Percentiles rank a stretch among this genome's conserved stretches.
Conservation (phyloP, 495 filamentous ascomycete species). For the Penicillium longicatenatum region DNA sequence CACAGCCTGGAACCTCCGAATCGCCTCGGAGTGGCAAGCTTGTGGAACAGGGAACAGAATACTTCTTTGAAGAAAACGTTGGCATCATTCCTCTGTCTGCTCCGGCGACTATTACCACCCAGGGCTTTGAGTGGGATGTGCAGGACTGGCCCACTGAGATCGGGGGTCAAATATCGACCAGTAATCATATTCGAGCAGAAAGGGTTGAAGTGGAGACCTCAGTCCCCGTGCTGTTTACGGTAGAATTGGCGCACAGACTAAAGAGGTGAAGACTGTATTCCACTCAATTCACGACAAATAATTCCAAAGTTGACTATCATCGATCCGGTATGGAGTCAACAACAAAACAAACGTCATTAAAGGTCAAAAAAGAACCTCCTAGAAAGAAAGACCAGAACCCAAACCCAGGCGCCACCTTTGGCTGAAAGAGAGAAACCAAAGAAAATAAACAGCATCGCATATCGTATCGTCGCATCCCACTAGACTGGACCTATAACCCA, state of each 20-base stretch:
- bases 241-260: slow-evolving; percentile 62
- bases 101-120: slow-evolving; percentile 70
- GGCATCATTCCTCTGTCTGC: slow-evolving; percentile 84
- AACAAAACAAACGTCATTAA: slow-evolving; percentile 21
- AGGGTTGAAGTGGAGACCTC: slow-evolving; percentile 63
- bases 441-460: slow-evolving; percentile 23
- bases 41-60: slow-evolving; percentile 7
- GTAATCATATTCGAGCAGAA: slow-evolving; percentile 74
- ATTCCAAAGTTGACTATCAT: slow-evolving; percentile 12
- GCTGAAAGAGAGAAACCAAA: slow-evolving; percentile 30
- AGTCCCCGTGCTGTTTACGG: slow-evolving; percentile 78
- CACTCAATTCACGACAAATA: neutral
- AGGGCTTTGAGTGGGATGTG: slow-evolving; percentile 90
- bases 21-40: slow-evolving; percentile 15
- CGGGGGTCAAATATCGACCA: slow-evolving; percentile 85
- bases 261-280: slow-evolving; percentile 27
- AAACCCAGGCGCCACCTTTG: slow-evolving; percentile 30
- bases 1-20: neutral
- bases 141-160: slow-evolving; percentile 76
- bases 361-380: slow-evolving; percentile 4
- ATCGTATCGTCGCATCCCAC: slow-evolving; percentile 29
- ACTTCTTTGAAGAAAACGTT: slow-evolving; percentile 62
- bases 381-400: slow-evolving; percentile 15
- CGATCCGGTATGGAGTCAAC: slow-evolving; percentile 13
- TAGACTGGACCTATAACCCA: slow-evolving; percentile 15